Evolutionary conservation across 2,329 filamentous ascomycete species (phyloP).

Genomic region (Talaromyces rugulosus): DNA sequence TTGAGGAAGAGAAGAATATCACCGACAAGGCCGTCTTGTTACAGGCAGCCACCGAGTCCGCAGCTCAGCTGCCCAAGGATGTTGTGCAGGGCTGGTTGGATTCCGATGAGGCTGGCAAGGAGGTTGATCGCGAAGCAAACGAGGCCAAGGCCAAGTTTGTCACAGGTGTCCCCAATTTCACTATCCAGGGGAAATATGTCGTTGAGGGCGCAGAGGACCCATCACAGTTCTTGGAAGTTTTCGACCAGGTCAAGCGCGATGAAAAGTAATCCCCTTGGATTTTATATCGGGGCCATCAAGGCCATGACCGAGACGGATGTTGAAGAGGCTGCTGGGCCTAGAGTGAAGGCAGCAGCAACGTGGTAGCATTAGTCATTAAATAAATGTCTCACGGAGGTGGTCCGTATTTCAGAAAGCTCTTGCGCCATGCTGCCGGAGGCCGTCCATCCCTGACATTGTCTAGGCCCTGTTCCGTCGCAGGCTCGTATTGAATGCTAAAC

Average conservation of each 20-base stretch:
- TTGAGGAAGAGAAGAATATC: conserved; percentile 62
- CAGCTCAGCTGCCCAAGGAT: conserved; percentile 14
- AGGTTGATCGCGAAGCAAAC: conserved; percentile 55
- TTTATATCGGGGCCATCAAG: background rate
- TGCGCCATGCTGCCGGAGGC: conserved; percentile 6
- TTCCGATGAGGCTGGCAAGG: conserved; percentile 45
- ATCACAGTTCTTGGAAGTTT: conserved; percentile 28
- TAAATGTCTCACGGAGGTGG: background rate
- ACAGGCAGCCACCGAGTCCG: conserved; percentile 49
- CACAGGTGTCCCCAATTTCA: conserved; percentile 53
- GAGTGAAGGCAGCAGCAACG: background rate
- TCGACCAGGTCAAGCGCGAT: conserved; percentile 59
- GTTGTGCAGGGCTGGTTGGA: conserved; percentile 37
- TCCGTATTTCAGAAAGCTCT: conserved; percentile 7
- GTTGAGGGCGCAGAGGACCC: conserved; percentile 70
- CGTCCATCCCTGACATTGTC: background rate
- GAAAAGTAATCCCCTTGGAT: background rate
- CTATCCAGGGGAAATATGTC: conserved; percentile 63
- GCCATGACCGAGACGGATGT: background rate
- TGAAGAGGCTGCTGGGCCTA: background rate
- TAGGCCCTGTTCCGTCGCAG: background rate
- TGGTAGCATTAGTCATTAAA: background rate
- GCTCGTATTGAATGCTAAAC: conserved; percentile 9
- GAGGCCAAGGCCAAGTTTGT: conserved; percentile 47
- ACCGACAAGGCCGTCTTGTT: conserved; percentile 53